These are phyloP conservation scores for Lotmaria passim DNA, from an alignment of 208 protist genomes.

Conservation along the genomic window DNA sequence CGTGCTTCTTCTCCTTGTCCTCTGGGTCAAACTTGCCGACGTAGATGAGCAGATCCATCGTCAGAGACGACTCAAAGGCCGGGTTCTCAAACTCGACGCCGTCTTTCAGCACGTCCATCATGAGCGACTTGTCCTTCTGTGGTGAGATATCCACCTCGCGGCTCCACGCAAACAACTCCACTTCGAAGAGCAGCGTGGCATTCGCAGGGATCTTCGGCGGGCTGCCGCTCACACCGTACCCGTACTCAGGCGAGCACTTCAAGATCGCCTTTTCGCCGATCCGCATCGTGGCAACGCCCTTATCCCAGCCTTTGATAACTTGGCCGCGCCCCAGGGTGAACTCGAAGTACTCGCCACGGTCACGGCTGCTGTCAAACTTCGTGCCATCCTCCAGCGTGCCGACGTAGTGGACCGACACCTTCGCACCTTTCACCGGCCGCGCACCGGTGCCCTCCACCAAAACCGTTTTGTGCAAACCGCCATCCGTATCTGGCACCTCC, in stretches of 20 bases:
- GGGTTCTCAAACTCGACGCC: slow-evolving; percentile 84
- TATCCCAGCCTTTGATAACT: slow-evolving; percentile 94
- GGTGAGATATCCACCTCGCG: slow-evolving; percentile 76
- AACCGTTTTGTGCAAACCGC: slow-evolving; percentile 81
- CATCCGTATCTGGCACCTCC: slow-evolving; percentile 79
- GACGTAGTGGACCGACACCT: slow-evolving; percentile 92
- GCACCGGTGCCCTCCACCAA: slow-evolving; percentile 76
- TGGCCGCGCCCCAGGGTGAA: slow-evolving; percentile 88
- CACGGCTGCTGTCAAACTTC: slow-evolving; percentile 91
- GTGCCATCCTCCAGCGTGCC: slow-evolving; percentile 84
- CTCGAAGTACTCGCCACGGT: slow-evolving; percentile 83
- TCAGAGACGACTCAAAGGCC: slow-evolving; percentile 72
- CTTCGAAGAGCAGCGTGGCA: slow-evolving; percentile 92
- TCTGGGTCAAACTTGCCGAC: slow-evolving; percentile 45
- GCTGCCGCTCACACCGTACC: slow-evolving; percentile 79
- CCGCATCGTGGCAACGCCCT: slow-evolving; percentile 90
- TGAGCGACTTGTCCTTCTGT: slow-evolving; percentile 75
- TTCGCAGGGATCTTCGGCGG: slow-evolving; percentile 87
- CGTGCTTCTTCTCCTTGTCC: slow-evolving; percentile 40
- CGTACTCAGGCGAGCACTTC: slow-evolving; percentile 77
- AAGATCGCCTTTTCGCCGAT: slow-evolving; percentile 87
- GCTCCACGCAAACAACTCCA: slow-evolving; percentile 89
- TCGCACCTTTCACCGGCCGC: slow-evolving; percentile 74
- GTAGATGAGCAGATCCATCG: slow-evolving; percentile 71
- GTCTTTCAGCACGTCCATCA: slow-evolving; percentile 76